Percentiles rank a stretch among this genome's conserved stretches.
phyloP scores from a whole-genome alignment of 2,329 filamentous ascomycete species.

The Aureobasidium subglaciale region DNA sequence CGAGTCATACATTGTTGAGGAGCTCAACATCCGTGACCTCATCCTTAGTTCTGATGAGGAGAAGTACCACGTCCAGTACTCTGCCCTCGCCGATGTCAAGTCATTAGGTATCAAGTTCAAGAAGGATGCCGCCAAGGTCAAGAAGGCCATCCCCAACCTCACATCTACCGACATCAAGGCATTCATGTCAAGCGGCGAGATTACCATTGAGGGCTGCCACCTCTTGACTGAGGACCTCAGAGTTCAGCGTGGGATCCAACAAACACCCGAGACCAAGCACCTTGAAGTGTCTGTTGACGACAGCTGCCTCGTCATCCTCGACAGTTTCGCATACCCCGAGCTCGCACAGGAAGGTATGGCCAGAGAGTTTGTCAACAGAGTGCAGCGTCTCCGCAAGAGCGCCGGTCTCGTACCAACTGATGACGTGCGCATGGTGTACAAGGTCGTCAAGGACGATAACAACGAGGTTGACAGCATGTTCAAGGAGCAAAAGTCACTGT shows the following conservation, averaged over 20 bases:
- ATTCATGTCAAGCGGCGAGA: constrained; percentile 66
- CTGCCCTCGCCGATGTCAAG: constrained; percentile 85
- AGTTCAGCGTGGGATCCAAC: constrained; percentile 70
- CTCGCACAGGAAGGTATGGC: constrained; percentile 82
- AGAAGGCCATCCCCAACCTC: constrained; percentile 76
- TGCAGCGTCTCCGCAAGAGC: constrained; percentile 90
- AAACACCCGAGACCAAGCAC: constrained; percentile 62
- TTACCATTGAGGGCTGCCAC: constrained; percentile 78
- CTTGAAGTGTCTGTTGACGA: constrained; percentile 83
- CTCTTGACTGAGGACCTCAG: constrained; percentile 76
- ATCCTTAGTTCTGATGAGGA: constrained; percentile 79
- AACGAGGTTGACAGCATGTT: constrained; percentile 31
- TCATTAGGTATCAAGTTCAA: constrained; percentile 94
- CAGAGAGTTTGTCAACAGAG: constrained; percentile 84
- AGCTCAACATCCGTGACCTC: constrained; percentile 83
- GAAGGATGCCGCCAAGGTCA: constrained; percentile 86
- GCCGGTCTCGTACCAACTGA: constrained; percentile 85
- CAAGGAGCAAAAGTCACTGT: constrained; percentile 26
- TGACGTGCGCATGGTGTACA: constrained; percentile 92
- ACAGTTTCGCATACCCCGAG: constrained; percentile 73
- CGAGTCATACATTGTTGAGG: constrained; percentile 81
- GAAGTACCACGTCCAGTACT: constrained; percentile 88
- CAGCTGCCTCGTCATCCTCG: constrained; percentile 87
- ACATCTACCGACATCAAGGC: constrained; percentile 73
- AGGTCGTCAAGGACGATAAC: constrained; percentile 52